Base-by-base conservation (phyloP, 202 grass and related monocot species). In the Eragrostis tef region DNA sequence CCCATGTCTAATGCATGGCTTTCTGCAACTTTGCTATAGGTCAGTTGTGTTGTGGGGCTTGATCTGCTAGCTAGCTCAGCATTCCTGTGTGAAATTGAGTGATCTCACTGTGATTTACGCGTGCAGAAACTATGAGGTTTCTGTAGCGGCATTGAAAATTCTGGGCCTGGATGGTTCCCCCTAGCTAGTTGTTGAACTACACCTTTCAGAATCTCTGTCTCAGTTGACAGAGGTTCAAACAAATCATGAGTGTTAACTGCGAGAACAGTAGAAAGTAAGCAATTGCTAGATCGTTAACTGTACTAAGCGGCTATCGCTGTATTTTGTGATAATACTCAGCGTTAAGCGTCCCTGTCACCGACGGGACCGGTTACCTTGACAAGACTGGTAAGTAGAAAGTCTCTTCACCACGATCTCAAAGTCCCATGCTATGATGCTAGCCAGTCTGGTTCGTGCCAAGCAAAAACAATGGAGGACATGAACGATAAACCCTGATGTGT, bases 341-440 rank as follows among this genome's bases (percentile, higher is more conserved):
- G 0, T 14, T 31, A 3, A 48, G 44, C 47, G 20, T 52, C 50
- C 80, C 69, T 34, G 27, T 83, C 49, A 14, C 66, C 41, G 79
- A 61, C 26, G 16, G 10, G 79, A 64, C 57, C 16, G 57, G 42
- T 6, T 49, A 72, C 79, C 67, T 19, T 41, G 68, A 82, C 29
- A 24, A 6, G 69, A 73, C 63, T 2, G 69, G 80, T 43, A 6
- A 73, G 69, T 74, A 27, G 52, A 12, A 31, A 1, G 44, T 71
- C 73, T 6, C 51, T 84, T 77, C 64, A 5, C 57, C 64, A 5
- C 57, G 3, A 60, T 60, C 26, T 39, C 34, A 39, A 39, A 39
- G 34, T 39, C 34, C 34, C 5, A 39, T 39, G 34, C 15, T 6
- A 52, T 0, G 9, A 20, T 6, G 13, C 42, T 51, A 67, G 19